phyloP scores from a whole-genome alignment of 768 basidiomycete genomes.

The Psilocybe azurescens region DNA sequence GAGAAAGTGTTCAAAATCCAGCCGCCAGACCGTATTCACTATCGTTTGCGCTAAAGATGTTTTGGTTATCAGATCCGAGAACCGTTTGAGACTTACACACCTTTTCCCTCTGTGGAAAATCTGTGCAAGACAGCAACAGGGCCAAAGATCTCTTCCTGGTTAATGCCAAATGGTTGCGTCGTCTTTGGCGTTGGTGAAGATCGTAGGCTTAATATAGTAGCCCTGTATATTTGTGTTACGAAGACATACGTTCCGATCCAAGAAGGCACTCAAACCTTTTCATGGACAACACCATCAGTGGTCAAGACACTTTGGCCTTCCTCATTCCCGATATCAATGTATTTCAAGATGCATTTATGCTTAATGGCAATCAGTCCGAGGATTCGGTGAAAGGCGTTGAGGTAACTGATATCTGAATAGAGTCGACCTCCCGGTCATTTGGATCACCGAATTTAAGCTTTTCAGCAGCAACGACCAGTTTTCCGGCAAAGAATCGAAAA shows the following conservation, averaged over 20 bases:
- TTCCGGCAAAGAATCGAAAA: slow-evolving; percentile 4
- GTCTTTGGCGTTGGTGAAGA: slow-evolving; percentile 65
- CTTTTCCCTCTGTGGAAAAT: slow-evolving; percentile 63
- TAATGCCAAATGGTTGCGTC: slow-evolving; percentile 63
- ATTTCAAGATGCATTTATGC: slow-evolving; percentile 6
- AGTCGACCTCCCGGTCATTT: neutral
- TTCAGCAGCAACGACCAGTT: neutral
- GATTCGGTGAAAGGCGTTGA: neutral
- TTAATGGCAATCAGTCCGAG: neutral
- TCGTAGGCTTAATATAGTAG: slow-evolving; percentile 73
- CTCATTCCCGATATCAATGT: slow-evolving; percentile 8
- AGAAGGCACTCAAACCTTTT: neutral
- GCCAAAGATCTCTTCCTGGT: slow-evolving; percentile 75
- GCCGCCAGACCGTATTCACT: slow-evolving; percentile 75
- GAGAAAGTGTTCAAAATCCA: no score
- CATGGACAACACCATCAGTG: neutral
- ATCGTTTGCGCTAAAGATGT: slow-evolving; percentile 61
- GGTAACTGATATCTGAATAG: slow-evolving; percentile 4
- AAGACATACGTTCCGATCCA: no score
- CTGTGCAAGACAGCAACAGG: slow-evolving; percentile 76
- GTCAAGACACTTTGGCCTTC: slow-evolving; percentile 6
- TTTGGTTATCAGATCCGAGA: neutral
- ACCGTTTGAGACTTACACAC: neutral
- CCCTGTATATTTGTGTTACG: slow-evolving; percentile 36
- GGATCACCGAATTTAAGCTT: slow-evolving; percentile 6